These are phyloP conservation scores for Senna tora DNA, from an alignment of 306 rosid species.

Conservation along the genomic window DNA sequence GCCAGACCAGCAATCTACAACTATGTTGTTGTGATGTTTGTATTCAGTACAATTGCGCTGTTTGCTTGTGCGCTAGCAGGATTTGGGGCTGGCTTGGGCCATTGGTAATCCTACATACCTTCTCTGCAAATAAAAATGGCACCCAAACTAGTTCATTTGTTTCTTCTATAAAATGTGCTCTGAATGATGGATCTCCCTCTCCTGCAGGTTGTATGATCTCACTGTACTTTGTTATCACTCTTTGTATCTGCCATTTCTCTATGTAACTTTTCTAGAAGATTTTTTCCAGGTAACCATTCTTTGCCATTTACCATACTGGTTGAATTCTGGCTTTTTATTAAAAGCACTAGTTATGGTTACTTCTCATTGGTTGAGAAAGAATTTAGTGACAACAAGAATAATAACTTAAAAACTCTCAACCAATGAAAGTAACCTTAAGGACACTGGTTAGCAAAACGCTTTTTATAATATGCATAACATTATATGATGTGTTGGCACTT, in stretches of 20 bases:
- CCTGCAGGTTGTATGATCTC: constrained; percentile 67
- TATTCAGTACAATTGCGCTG: constrained; percentile 45
- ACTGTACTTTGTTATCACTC: constrained; percentile 67
- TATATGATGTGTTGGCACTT: constrained; percentile 19
- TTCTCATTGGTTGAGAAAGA: no score
- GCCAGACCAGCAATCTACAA: constrained; percentile 75
- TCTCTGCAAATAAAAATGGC: not conserved
- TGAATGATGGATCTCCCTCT: constrained; percentile 20
- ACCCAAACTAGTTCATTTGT: constrained; percentile 1
- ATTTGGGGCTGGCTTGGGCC: constrained; percentile 57
- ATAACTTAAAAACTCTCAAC: no score
- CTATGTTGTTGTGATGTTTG: constrained; percentile 65
- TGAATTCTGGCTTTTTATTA: constrained; percentile 9
- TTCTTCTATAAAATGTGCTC: constrained; percentile 11
- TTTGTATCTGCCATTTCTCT: constrained; percentile 71
- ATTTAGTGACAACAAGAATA: no score
- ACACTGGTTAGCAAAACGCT: no score
- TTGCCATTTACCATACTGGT: constrained; percentile 1
- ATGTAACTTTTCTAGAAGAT: constrained; percentile 66
- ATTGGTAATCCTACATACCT: constrained; percentile 51
- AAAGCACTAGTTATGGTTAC: no score
- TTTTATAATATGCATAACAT: constrained; percentile 11
- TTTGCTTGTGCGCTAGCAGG: constrained; percentile 67
- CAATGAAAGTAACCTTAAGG: no score
- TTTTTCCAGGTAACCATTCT: constrained; percentile 63